These are phyloP conservation scores for Dactylonectria macrodidyma DNA, from an alignment of 2,329 filamentous ascomycete genomes.

Conservation along the genomic window DNA sequence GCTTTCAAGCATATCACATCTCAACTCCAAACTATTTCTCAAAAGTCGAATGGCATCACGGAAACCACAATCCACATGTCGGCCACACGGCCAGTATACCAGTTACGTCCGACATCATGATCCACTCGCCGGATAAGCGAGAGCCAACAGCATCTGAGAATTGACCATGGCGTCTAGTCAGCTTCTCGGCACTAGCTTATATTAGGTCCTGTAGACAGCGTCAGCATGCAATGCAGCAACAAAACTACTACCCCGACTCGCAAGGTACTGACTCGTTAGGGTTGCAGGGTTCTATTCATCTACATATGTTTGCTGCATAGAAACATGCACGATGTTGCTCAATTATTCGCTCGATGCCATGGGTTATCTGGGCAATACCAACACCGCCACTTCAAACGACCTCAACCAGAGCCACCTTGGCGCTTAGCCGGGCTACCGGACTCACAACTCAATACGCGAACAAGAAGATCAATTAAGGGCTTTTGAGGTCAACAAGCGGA, in stretches of 20 bases:
- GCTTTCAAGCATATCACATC: slow-evolving; percentile 24
- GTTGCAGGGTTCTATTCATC: slow-evolving; percentile 23
- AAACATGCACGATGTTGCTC: slow-evolving; percentile 23
- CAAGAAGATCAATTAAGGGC: neutral
- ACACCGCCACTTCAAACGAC: slow-evolving; percentile 14
- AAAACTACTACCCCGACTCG: slow-evolving; percentile 20
- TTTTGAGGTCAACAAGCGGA: neutral
- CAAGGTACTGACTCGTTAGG: slow-evolving; percentile 14
- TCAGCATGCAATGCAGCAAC: slow-evolving; percentile 26
- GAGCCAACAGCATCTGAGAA: slow-evolving; percentile 5
- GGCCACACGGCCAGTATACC: slow-evolving; percentile 11
- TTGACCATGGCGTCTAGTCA: slow-evolving; percentile 17
- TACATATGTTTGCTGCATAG: slow-evolving; percentile 15
- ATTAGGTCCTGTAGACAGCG: slow-evolving; percentile 14
- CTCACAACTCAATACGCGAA: neutral
- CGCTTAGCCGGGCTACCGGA: neutral
- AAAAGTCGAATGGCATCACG: slow-evolving; percentile 16
- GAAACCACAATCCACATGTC: slow-evolving; percentile 17
- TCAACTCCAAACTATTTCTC: slow-evolving; percentile 13
- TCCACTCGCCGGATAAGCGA: slow-evolving; percentile 15
- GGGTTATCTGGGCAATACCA: slow-evolving; percentile 10
- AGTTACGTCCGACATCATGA: slow-evolving; percentile 8
- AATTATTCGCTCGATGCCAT: slow-evolving; percentile 11
- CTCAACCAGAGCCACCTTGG: neutral
- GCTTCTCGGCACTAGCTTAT: slow-evolving; percentile 19